Evolutionary conservation across 352 stramenopile genomes (phyloP), one percentile per base, ranked within the genome.

Genomic region (Globisporangium rhizosaccharum): DNA sequence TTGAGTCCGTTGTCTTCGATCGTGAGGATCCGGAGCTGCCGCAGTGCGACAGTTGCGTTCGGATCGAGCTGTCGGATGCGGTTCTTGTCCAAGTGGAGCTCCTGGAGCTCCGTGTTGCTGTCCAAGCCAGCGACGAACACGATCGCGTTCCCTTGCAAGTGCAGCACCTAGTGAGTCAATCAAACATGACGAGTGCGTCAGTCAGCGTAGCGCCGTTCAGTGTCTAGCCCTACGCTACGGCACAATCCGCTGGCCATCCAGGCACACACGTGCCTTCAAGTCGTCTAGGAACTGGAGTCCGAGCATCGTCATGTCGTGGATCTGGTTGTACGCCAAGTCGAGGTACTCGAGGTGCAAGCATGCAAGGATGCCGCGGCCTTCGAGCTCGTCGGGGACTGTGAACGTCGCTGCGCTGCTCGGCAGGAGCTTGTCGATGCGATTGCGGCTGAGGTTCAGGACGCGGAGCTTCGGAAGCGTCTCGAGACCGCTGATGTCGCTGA

Each of bases 1-100:
- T 88, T 84, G 7, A 96, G 61, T 3, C 71, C 77, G 62, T 96
- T 96, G 53, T 92, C 82, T 50, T 94, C 85, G 7, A 96, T 56
- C 23, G 75, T 85, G 12, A 96, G 60, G 8, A 77, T 55, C 7
- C 78, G 70, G 0, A 96, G 59, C 17, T 83, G 71, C 5, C 70
- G 64, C 42, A 96, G 50, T 10, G 69, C 70, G 9, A 70, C 37
- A 6, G 77, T 78, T 2, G 79, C 78, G 3, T 73, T 67, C 0
- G 77, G 45, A 53, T 96, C 87, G 15, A 96, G 50, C 33, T 88
- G 82, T 2, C 85, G 85, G 46, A 96, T 88, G 4, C 81, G 76
- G 71, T 96, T 96, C 54, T 88, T 93, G 58, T 87, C 82, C 9
- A 96, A 59, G 3, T 73, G 67, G 14, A 96, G 71, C 41, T 96